Evolutionary conservation across 768 basidiomycete species (phyloP), one percentile per base, ranked within the genome.

Genomic region (Harrya chromipes): DNA sequence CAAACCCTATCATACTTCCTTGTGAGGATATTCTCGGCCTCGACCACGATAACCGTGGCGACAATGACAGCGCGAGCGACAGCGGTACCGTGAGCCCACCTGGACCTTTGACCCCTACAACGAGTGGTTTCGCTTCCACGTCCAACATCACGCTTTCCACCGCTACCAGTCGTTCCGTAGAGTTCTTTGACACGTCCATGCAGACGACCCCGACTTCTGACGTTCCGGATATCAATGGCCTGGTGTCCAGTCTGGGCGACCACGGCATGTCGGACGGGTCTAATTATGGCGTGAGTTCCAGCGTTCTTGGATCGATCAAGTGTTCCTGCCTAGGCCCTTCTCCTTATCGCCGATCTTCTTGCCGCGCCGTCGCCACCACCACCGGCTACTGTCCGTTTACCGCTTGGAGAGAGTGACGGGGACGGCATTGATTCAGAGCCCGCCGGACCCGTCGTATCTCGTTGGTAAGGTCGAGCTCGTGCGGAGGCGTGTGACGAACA

Each of bases 271-370:
- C 71, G 29, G 74, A 79, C 55, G 81, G 81, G 16, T 60, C 72
- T 14, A 73, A 83, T 59, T 85, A 85, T 65, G 85, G 89, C 65
- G 87, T 86, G 66, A 74, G 82, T 71, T 56, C 53, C 47, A 51
- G 50, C 51, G 53, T 57, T 57, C 52, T 58, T 46, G 43, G 47
- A 20, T 47, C 55, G 44, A 57, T 63, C 50, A 55, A 51, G 54
- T 40, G 43, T 40, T 50, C 48, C 40, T 62, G 45, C 56, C 39
- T 61, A 84, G 84, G 81, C 79, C 27, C 76, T 85, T 19, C 73
- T 79, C 21, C 71, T 81, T 43, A 71, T 88, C 48, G 74, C 79
- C 20, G 80, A 83, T 47, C 74, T 87, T 57, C 70, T 87, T 51
- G 79, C 75, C 33, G 63, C 60, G 43, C 58, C 55, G 29, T 50